These are phyloP conservation scores for Wilcoxina mikolae DNA, from an alignment of 495 filamentous ascomycete genomes.

Conservation along the genomic window DNA sequence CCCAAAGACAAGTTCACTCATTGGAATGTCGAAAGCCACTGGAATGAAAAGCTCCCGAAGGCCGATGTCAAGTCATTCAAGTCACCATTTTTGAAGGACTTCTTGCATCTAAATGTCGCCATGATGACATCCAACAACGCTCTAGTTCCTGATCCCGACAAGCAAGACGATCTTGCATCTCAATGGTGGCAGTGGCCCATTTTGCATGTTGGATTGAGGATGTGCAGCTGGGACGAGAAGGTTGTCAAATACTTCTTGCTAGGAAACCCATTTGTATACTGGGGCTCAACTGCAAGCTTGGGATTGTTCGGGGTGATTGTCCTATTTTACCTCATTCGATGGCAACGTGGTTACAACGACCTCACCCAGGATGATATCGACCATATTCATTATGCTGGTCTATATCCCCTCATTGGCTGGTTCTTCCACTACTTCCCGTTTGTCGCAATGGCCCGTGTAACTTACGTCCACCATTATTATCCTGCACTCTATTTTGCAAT, in stretches of 20 bases:
- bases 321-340: slow-evolving; percentile 76
- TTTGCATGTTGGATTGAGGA: slow-evolving; percentile 82
- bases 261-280: slow-evolving; percentile 92
- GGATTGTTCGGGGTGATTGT: slow-evolving; percentile 55
- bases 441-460: slow-evolving; percentile 92
- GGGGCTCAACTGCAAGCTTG: slow-evolving; percentile 72
- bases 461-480: slow-evolving; percentile 98
- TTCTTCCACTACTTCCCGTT: slow-evolving; percentile 92
- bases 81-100: slow-evolving; percentile 91
- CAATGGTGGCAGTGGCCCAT: slow-evolving; percentile 98
- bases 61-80: slow-evolving; percentile 86
- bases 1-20: slow-evolving; percentile 87
- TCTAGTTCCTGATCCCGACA: slow-evolving; percentile 92
- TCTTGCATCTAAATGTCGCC: slow-evolving; percentile 92
- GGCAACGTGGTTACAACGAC: slow-evolving; percentile 88
- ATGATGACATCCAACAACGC: slow-evolving; percentile 99
- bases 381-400: slow-evolving; percentile 80
- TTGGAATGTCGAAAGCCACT: slow-evolving; percentile 96
- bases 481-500: slow-evolving; percentile 98
- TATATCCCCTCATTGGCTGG: slow-evolving; percentile 91
- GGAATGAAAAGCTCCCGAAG: slow-evolving; percentile 81
- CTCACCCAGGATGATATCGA: slow-evolving; percentile 67
- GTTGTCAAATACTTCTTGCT: slow-evolving; percentile 97
- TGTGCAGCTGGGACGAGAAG: slow-evolving; percentile 96
- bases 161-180: slow-evolving; percentile 95